phyloP scores from a whole-genome alignment of 129 eudicot genomes.

The Centaurea solstitialis region DNA sequence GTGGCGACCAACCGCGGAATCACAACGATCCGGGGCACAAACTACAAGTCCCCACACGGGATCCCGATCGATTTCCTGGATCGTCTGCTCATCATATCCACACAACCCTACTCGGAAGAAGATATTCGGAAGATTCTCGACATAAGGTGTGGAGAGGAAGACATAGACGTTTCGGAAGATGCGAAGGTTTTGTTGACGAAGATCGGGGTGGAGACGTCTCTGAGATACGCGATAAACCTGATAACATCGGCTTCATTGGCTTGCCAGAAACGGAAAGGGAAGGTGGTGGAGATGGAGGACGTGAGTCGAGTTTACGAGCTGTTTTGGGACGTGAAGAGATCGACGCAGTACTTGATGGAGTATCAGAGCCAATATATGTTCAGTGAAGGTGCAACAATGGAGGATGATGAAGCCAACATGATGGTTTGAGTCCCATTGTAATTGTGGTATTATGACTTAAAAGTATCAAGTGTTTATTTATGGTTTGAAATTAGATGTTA shows the following conservation, averaged over 20 bases:
- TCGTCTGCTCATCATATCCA: constrained; percentile 79
- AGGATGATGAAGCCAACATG: constrained; percentile 50
- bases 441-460: background rate
- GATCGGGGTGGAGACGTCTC: constrained; percentile 76
- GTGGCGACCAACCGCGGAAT: constrained; percentile 94
- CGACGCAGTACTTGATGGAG: constrained; percentile 89
- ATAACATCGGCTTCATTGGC: constrained; percentile 80
- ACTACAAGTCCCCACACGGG: constrained; percentile 91
- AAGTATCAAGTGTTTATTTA: background rate
- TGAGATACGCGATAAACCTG: constrained; percentile 81
- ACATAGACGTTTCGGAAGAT: constrained; percentile 90
- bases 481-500: background rate
- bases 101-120: constrained; percentile 78
- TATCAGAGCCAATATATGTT: constrained; percentile 90
- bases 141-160: constrained; percentile 86
- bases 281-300: constrained; percentile 83
- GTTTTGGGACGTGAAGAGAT: constrained; percentile 88
- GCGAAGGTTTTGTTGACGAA: constrained; percentile 77
- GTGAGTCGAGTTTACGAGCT: constrained; percentile 70
- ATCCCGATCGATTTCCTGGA: constrained; percentile 87
- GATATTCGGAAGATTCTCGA: constrained; percentile 79
- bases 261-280: constrained; percentile 81
- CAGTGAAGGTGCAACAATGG: constrained; percentile 51
- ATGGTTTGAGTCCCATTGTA: constrained; percentile 45
- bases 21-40: constrained; percentile 86